Conservation (phyloP, 176 grass and related monocot genomes). For the Juncus inflexus region DNA sequence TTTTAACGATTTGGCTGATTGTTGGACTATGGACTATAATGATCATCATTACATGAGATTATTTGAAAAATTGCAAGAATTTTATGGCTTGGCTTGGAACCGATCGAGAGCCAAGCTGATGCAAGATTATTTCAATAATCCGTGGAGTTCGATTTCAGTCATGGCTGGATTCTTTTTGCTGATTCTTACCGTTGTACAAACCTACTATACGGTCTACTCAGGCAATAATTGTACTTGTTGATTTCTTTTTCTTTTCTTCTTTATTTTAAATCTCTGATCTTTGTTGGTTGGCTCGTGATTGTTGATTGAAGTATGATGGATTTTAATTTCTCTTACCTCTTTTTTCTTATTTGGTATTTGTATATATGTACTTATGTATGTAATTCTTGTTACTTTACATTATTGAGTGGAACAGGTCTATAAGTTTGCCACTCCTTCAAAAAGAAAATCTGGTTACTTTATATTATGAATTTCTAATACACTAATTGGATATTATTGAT, state of each 20-base stretch:
- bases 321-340: too few species aligned
- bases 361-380: too few species aligned
- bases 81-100: background rate
- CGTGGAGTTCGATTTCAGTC: conserved; percentile 35
- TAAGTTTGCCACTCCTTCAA: too few species aligned
- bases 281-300: too few species aligned
- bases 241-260: background rate
- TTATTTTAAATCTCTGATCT: too few species aligned
- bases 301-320: too few species aligned
- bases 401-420: too few species aligned
- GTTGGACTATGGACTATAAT: background rate
- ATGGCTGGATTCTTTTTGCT: conserved; percentile 14
- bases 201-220: conserved; percentile 22
- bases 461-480: too few species aligned
- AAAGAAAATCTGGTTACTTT: too few species aligned
- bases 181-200: conserved; percentile 22
- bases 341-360: too few species aligned
- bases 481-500: too few species aligned
- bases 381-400: too few species aligned
- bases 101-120: conserved; percentile 14
- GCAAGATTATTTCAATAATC: conserved; percentile 48
- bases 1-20: conserved; percentile 14
- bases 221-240: background rate
- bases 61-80: conserved; percentile 6
- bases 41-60: conserved; percentile 1